A percentile compares a stretch with the other conserved stretches of the same genome.
Evolutionary conservation across 2,329 filamentous ascomycete species (phyloP).

Genomic region (Xylariaceae sp.): DNA sequence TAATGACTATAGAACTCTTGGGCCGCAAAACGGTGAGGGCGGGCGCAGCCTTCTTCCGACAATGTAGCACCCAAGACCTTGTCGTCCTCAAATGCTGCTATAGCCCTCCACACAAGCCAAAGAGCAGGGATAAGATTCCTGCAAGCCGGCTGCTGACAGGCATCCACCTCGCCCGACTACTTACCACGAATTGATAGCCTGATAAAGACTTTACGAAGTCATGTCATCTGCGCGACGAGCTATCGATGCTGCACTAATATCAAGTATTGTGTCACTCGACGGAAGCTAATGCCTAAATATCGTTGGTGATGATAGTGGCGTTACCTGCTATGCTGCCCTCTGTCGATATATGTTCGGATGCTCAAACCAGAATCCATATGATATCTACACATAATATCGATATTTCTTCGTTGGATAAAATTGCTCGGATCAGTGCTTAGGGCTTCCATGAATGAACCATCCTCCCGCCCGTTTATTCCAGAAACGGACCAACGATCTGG

Average conservation of each 20-base stretch:
- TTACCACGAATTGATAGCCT: conserved; percentile 20
- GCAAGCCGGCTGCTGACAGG: conserved; percentile 22
- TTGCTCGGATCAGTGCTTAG: too few relatives aligned
- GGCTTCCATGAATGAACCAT: too few relatives aligned
- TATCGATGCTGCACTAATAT: conserved; percentile 24
- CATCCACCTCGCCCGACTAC: conserved; percentile 23
- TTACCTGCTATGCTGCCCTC: conserved; percentile 16
- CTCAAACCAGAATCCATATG: conserved; percentile 10
- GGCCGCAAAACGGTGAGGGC: conserved; percentile 19
- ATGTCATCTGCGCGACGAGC: conserved; percentile 24
- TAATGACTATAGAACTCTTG: conserved; percentile 11
- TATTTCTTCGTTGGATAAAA: too few relatives aligned
- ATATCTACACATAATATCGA: not conserved
- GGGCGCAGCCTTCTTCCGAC: conserved; percentile 26
- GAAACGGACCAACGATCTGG: too few relatives aligned
- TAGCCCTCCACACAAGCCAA: conserved; percentile 6
- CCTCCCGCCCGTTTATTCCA: too few relatives aligned
- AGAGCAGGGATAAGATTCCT: conserved; percentile 26
- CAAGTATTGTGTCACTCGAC: conserved; percentile 20
- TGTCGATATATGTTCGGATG: conserved; percentile 17
- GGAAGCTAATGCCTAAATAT: conserved; percentile 24
- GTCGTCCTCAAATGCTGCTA: not conserved
- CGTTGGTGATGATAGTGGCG: conserved; percentile 11
- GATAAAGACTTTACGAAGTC: conserved; percentile 13
- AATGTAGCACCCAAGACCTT: not conserved